Evolutionary conservation across 495 filamentous ascomycete genomes (phyloP), one percentile per base, ranked within the genome.

Genomic region (Penicillium cinerascens): DNA sequence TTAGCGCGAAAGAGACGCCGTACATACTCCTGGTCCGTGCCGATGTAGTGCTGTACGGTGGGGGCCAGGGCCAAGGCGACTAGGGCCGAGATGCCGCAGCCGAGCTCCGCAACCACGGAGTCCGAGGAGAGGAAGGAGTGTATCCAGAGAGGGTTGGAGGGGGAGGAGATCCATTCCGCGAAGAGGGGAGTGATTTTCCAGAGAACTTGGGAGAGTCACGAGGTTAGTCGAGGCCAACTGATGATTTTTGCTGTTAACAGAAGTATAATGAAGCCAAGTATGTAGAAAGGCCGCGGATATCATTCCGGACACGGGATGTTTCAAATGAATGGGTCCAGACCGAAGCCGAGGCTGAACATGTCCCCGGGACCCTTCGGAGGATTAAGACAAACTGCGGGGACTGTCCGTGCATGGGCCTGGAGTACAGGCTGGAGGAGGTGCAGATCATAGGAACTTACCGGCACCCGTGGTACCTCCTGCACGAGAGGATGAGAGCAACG

Each of bases 111-210:
- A 37, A 91, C 77, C 13, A 70, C 73, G 15, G 87, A 85, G 6
- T 72, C 59, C 1, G 73, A 42, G 33, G 72, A 66, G 16, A 93
- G 74, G 38, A 86, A 47, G n/a, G 68, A 67, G 48, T 76, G 56
- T 2, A 66, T 61, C 73, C 85, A 87, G 38, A 97, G 79, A 0
- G 82, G 64, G 65, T 91, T 92, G 23, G 65, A 60, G n/a, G 74
- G 59, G 10, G 77, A 74, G 22, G 80, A 73, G 33, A 97, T 73
- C 91, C 91, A 98, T 63, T 84, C 76, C 11, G 93, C 88, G 64
- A 97, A 84, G 46, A 82, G 72, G 18, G 93, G 91, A 3, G 91
- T 95, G 61, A 96, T 87, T 74, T 89, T 93, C 93, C 93, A 98
- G 15, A 95, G 73, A 17, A 92, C 89, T 87, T 2, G 13, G 17